Conservation (phyloP, 192 early-diverging fungal genomes). For the Coemansia sp. region DNA sequence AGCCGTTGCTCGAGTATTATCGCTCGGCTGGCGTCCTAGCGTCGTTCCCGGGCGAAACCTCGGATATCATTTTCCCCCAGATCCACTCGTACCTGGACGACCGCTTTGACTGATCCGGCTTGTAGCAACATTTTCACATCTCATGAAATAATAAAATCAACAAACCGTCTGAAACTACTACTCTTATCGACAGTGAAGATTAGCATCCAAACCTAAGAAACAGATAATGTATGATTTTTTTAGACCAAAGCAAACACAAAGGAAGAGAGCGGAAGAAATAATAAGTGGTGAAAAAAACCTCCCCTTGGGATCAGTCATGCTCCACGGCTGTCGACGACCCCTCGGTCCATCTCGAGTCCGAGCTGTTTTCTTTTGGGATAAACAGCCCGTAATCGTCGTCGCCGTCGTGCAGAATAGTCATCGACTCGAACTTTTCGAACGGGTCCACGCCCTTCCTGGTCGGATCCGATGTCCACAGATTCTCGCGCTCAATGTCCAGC, state of each 20-base stretch:
- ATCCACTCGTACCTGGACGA: slow-evolving; percentile 55
- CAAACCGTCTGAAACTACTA: too few relatives aligned
- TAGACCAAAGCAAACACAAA: background rate
- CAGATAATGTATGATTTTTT: background rate
- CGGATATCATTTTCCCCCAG: slow-evolving; percentile 91
- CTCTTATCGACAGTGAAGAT: too few relatives aligned
- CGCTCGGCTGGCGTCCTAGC: slow-evolving; percentile 59
- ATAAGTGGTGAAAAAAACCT: background rate
- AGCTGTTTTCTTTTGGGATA: slow-evolving; percentile 53
- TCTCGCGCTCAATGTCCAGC: slow-evolving; percentile 55
- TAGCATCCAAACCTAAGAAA: background rate
- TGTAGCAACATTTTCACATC: background rate
- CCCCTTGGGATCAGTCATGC: slow-evolving; percentile 25
- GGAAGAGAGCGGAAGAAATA: background rate
- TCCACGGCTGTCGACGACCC: slow-evolving; percentile 50
- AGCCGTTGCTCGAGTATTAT: slow-evolving; percentile 88
- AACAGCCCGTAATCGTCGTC: slow-evolving; percentile 55
- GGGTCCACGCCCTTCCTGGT: slow-evolving; percentile 48
- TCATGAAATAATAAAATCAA: background rate
- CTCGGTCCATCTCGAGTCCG: slow-evolving; percentile 52
- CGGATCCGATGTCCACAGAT: slow-evolving; percentile 47
- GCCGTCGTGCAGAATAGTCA: slow-evolving; percentile 57
- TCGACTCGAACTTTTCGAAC: slow-evolving; percentile 56
- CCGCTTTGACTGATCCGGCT: slow-evolving; percentile 26
- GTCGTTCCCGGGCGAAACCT: slow-evolving; percentile 74